These are phyloP conservation scores for Candida peoriensis DNA, from an alignment of 805 yeast species.

Conservation along the genomic window DNA sequence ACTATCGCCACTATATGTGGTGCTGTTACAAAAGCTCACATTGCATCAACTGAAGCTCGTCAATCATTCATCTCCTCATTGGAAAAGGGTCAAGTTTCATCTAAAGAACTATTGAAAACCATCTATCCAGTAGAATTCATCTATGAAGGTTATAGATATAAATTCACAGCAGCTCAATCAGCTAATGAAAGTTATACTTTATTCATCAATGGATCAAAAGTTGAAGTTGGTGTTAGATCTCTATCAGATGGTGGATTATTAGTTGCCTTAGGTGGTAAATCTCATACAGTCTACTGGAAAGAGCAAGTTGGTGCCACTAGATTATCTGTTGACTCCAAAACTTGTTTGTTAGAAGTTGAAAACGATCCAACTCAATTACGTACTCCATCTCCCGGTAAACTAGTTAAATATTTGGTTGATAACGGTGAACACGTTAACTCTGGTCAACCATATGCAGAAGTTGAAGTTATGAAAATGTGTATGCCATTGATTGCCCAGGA, in stretches of 20 bases:
- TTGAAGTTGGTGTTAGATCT: conserved; percentile 81
- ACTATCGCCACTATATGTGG: conserved; percentile 91
- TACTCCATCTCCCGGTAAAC: conserved; percentile 98
- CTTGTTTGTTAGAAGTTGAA: conserved; percentile 90
- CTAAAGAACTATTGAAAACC: conserved; percentile 74
- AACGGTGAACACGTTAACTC: conserved; percentile 88
- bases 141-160: conserved; percentile 88
- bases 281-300: conserved; percentile 96
- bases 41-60: conserved; percentile 66
- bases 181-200: conserved; percentile 80
- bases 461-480: conserved; percentile 99
- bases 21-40: conserved; percentile 93
- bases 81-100: conserved; percentile 94
- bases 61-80: conserved; percentile 68
- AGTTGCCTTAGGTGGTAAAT: conserved; percentile 82
- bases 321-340: conserved; percentile 90
- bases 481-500: conserved; percentile 96
- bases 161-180: conserved; percentile 93
- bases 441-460: conserved; percentile 96
- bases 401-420: conserved; percentile 89
- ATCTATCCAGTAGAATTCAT: conserved; percentile 92
- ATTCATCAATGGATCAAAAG: conserved; percentile 90
- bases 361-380: conserved; percentile 98
- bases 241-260: conserved; percentile 93
- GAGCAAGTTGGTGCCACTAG: conserved; percentile 96